A percentile compares a stretch with the other conserved stretches of the same genome.
These are phyloP conservation scores for Leccinum barrowsii DNA, from an alignment of 768 basidiomycete species.

Conservation along the genomic window DNA sequence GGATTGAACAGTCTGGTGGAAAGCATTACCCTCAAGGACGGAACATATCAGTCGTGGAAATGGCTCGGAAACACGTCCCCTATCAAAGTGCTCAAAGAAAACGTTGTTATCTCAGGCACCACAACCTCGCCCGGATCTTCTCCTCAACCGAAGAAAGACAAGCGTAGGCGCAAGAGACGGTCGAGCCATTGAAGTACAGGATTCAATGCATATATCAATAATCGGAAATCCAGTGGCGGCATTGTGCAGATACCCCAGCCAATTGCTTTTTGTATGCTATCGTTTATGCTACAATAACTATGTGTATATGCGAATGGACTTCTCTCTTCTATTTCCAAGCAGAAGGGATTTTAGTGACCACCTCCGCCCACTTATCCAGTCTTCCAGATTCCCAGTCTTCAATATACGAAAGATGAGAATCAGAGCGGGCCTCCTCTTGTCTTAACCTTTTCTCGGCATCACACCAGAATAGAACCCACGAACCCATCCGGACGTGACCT, in stretches of 20 bases:
- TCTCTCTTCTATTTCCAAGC: slow-evolving; percentile 56
- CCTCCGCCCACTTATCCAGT: slow-evolving; percentile 63
- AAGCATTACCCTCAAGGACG: slow-evolving; percentile 30
- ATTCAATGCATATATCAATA: neutral
- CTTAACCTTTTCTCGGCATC: slow-evolving; percentile 88
- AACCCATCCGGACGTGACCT: slow-evolving; percentile 80
- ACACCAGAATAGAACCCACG: slow-evolving; percentile 98
- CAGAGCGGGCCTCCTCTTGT: slow-evolving; percentile 62
- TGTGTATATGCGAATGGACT: slow-evolving; percentile 6
- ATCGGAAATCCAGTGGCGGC: neutral
- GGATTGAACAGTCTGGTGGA: slow-evolving; percentile 39
- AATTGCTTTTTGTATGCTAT: neutral
- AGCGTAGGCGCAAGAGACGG: slow-evolving; percentile 27
- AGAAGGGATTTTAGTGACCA: slow-evolving; percentile 69
- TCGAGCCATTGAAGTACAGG: slow-evolving; percentile 21
- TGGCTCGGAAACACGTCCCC: slow-evolving; percentile 35
- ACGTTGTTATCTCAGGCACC: slow-evolving; percentile 26
- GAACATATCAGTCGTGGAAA: slow-evolving; percentile 47
- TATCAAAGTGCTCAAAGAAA: slow-evolving; percentile 35
- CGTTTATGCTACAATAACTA: slow-evolving; percentile 6
- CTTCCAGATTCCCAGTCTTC: slow-evolving; percentile 77
- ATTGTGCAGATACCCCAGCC: neutral
- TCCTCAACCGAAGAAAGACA: slow-evolving; percentile 30
- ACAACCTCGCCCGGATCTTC: slow-evolving; percentile 27
- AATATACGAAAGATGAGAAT: slow-evolving; percentile 64